These are phyloP conservation scores for Bimuria novae-zelandiae DNA, from an alignment of 2,329 filamentous ascomycete species.

Conservation along the genomic window DNA sequence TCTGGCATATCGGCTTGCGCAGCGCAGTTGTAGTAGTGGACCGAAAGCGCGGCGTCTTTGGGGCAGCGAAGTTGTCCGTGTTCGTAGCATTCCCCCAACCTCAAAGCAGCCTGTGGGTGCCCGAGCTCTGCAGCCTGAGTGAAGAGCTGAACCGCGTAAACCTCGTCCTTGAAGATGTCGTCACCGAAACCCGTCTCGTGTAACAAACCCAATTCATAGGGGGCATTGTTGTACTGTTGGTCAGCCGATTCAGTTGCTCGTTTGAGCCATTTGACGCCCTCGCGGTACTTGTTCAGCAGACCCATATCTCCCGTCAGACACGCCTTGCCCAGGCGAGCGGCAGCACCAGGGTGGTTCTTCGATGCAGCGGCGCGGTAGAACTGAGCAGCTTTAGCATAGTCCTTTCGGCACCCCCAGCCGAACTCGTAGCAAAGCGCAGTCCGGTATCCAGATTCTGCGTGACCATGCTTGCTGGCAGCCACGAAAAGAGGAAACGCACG, in stretches of 20 bases:
- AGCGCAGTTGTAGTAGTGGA: slow-evolving; percentile 96
- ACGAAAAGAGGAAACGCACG: slow-evolving; percentile 92
- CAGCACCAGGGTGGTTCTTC: slow-evolving; percentile 93
- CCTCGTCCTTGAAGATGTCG: slow-evolving; percentile 88
- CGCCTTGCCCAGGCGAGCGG: slow-evolving; percentile 87
- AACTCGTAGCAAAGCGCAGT: slow-evolving; percentile 96
- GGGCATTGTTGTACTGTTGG: slow-evolving; percentile 86
- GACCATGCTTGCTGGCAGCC: slow-evolving; percentile 92
- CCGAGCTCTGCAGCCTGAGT: slow-evolving; percentile 93
- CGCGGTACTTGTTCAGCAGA: slow-evolving; percentile 77
- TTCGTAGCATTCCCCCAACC: slow-evolving; percentile 96
- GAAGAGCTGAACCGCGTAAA: slow-evolving; percentile 90
- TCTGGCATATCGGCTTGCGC: slow-evolving; percentile 81
- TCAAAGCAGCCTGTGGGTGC: slow-evolving; percentile 81
- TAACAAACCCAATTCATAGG: slow-evolving; percentile 84
- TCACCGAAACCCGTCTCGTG: slow-evolving; percentile 95
- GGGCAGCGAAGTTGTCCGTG: slow-evolving; percentile 87
- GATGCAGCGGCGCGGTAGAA: slow-evolving; percentile 89
- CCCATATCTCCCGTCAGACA: slow-evolving; percentile 90
- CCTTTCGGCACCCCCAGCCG: slow-evolving; percentile 91
- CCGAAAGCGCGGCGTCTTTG: slow-evolving; percentile 86
- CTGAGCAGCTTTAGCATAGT: slow-evolving; percentile 88
- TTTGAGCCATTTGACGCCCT: slow-evolving; percentile 96
- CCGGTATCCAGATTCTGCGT: slow-evolving; percentile 93
- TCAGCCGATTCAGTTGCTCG: slow-evolving; percentile 89